These are phyloP conservation scores for Cyclostephanos tholiformis DNA, from an alignment of 108 stramenopile genomes.

Conservation along the genomic window DNA sequence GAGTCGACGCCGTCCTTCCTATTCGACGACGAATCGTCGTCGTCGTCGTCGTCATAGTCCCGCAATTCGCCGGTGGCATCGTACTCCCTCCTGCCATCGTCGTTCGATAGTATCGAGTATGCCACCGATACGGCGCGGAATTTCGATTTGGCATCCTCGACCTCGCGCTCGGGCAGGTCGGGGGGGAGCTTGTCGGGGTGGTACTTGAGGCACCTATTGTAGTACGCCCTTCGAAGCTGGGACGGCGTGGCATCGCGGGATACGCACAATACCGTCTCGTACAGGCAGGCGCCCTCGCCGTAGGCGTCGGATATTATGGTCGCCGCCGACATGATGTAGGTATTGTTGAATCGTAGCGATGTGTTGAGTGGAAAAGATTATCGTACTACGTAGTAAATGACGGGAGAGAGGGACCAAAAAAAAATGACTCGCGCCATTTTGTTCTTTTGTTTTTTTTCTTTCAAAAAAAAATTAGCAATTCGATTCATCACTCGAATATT, in stretches of 20 bases:
- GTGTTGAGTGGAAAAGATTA: too few species aligned
- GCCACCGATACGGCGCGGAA: conserved; percentile 52
- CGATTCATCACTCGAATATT: too few species aligned
- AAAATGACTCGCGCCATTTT: too few species aligned
- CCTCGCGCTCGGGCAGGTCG: conserved; percentile 15
- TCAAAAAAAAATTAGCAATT: too few species aligned
- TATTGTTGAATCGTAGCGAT: too few species aligned
- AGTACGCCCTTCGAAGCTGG: conserved; percentile 81
- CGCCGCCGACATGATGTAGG: conserved; percentile 47
- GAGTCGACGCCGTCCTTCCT: conserved; percentile 49
- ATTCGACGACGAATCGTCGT: conserved; percentile 39
- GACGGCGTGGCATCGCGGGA: conserved; percentile 49
- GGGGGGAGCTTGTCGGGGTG: conserved; percentile 76
- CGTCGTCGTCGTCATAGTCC: conserved; percentile 57
- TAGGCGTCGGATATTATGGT: conserved; percentile 60
- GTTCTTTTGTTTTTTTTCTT: too few species aligned
- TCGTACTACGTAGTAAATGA: too few species aligned
- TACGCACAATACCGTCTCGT: conserved; percentile 62
- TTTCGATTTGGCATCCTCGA: conserved; percentile 42
- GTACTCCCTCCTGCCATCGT: conserved; percentile 52
- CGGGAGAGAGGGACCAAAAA: too few species aligned
- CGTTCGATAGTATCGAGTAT: conserved; percentile 48
- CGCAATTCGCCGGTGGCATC: conserved; percentile 59
- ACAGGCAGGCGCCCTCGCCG: conserved; percentile 68
- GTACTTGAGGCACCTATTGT: conserved; percentile 63